Base-by-base conservation (phyloP, 805 yeast genomes). In the Lachancea fermentati region DNA sequence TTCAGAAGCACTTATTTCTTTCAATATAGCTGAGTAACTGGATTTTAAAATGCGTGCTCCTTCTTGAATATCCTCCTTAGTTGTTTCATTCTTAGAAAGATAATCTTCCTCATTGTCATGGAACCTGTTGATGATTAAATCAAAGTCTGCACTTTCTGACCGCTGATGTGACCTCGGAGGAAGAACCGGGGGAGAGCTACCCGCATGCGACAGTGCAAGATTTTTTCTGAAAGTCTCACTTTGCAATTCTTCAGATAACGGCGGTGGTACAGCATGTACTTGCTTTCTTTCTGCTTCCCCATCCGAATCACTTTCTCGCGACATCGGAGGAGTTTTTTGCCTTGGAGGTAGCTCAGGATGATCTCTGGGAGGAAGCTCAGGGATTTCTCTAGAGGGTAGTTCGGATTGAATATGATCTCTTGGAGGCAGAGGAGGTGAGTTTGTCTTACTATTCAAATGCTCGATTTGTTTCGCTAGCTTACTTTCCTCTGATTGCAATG, bases 41-140 rank as follows among this genome's bases (percentile, higher is more conserved):
- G 55, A 45, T 45, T 67, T 72, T 17, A 76, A 53, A 8, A 67
- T 63, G 36, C 62, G 61, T n/a, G 71, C 63, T 19, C 81, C 79
- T 6, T 67, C 62, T 30, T 65, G 61, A 12, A 77, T 61, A 26
- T 73, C 72, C 36, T 76, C 81, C 52, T 73, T 75, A 16, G 76
- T 75, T 22, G 69, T 63, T 6, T 67, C 66, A 33, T 79, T 73
- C 39, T 73, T 76, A 6, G 71, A 57, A 19, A 67, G 65, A 35
- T 77, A 70, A 28, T 71, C 76, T 39, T 69, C 68, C 42, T 71
- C 68, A 36, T 82, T 75, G 36, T 76, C 79, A 46, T 73, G 71
- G 37, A 73, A 72, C 45, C 86, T 72, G 35, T 78, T 72, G 34
- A 78, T 71, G 28, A 85, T 66, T 45, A 86, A 66, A 54, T 76